These are phyloP conservation scores for Raffaelea ambrosiae DNA, from an alignment of 2,329 filamentous ascomycete genomes.

Conservation along the genomic window DNA sequence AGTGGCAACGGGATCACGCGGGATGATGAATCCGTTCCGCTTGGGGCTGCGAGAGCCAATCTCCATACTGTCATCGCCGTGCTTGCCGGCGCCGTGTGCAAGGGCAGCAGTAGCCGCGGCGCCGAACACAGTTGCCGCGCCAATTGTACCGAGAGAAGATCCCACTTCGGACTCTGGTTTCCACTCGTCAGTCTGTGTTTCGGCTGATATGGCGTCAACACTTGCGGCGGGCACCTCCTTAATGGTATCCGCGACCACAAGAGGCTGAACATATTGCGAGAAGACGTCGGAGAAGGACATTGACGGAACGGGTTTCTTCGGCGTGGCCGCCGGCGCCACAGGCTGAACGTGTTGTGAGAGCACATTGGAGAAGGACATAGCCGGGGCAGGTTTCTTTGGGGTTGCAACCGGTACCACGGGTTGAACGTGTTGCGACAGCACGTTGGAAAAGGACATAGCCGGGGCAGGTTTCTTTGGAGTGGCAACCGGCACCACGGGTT, in stretches of 20 bases:
- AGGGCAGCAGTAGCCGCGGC: too few relatives aligned
- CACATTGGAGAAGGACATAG: not conserved
- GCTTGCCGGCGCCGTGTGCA: not conserved
- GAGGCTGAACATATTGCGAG: not conserved
- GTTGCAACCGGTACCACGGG: too few relatives aligned
- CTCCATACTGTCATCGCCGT: constrained; percentile 16
- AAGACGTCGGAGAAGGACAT: constrained; percentile 7
- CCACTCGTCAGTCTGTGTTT: constrained; percentile 13
- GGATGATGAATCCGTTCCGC: constrained; percentile 48
- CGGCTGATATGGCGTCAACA: constrained; percentile 13
- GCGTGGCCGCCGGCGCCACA: constrained; percentile 17
- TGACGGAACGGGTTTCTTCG: constrained; percentile 9
- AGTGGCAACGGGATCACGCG: constrained; percentile 28
- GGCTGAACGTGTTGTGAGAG: constrained; percentile 23
- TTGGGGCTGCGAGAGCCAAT: constrained; percentile 33
- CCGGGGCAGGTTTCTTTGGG: too few relatives aligned
- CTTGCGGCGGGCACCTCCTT: not conserved
- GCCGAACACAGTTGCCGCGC: constrained; percentile 2
- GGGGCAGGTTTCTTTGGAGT: not conserved
- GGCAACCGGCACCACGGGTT: not conserved
- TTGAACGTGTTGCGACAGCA: too few relatives aligned
- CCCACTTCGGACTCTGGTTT: constrained; percentile 2
- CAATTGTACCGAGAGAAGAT: not conserved
- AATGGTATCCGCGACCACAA: not conserved
- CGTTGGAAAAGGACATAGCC: not conserved